Evolutionary conservation across 148 eudicot genomes (phyloP).

Genomic region (Arctostaphylos glauca): DNA sequence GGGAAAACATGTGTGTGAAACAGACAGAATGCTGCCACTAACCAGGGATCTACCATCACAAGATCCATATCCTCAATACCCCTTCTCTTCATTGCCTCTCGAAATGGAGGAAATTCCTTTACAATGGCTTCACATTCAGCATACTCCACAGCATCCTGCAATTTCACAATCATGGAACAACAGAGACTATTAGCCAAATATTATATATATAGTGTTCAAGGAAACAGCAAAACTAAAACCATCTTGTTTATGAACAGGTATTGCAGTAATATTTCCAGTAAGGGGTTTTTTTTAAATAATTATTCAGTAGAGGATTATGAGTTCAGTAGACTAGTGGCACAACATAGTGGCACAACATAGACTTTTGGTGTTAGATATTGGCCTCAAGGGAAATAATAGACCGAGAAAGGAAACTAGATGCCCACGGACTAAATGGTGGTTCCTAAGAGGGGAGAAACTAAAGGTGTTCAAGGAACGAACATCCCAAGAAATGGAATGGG

Average conservation of each 20-base stretch:
- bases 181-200: not conserved
- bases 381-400: too few relatives aligned
- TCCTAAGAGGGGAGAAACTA: too few relatives aligned
- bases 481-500: too few relatives aligned
- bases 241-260: not conserved
- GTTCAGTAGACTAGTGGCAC: too few relatives aligned
- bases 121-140: constrained; percentile 99
- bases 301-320: not conserved
- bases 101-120: constrained; percentile 81
- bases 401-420: too few relatives aligned
- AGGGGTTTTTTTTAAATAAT: not conserved
- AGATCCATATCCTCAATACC: constrained; percentile 98
- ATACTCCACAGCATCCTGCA: constrained; percentile 90
- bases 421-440: too few relatives aligned
- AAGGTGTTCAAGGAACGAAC: too few relatives aligned
- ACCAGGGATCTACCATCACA: constrained; percentile 98
- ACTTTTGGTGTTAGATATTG: too few relatives aligned
- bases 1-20: not conserved
- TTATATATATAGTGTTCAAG: not conserved
- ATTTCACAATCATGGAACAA: constrained; percentile 13
- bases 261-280: not conserved
- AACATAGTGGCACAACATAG: too few relatives aligned
- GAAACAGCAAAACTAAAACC: not conserved
- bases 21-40: constrained; percentile 27
- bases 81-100: constrained; percentile 93